Conservation (phyloP, 352 stramenopile genomes). For the Thraustotheca clavata region DNA sequence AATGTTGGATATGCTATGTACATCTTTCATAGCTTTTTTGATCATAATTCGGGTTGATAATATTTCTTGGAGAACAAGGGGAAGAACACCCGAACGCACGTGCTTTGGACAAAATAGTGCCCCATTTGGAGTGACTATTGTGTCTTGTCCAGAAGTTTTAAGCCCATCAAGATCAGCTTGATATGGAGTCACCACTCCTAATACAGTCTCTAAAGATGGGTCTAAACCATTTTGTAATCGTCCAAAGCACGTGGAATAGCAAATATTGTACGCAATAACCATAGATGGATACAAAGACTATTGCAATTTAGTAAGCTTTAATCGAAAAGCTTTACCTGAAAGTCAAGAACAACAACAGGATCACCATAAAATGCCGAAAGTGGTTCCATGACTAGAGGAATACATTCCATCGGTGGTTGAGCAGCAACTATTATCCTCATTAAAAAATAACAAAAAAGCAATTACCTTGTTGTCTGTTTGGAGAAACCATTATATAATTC, state of each 20-base stretch:
- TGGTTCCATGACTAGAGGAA: constrained; percentile 94
- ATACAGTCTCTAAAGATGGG: constrained; percentile 45
- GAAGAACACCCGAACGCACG: constrained; percentile 92
- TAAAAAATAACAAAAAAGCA: not conserved
- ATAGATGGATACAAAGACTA: constrained; percentile 99
- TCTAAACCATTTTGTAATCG: constrained; percentile 80
- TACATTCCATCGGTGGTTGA: constrained; percentile 88
- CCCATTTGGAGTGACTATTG: constrained; percentile 89
- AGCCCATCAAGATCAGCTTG: constrained; percentile 35
- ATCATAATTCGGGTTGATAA: constrained; percentile 96
- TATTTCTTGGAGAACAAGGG: constrained; percentile 94
- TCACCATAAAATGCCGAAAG: constrained; percentile 94
- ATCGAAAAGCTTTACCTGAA: constrained; percentile 56
- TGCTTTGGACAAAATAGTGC: constrained; percentile 91
- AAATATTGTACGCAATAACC: constrained; percentile 99
- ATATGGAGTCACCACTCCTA: constrained; percentile 55
- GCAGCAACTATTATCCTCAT: constrained; percentile 40
- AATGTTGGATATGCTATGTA: constrained; percentile 60
- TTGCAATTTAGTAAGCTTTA: not conserved
- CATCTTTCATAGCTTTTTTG: constrained; percentile 93
- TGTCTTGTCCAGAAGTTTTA: constrained; percentile 34
- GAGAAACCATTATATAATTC: constrained; percentile 81
- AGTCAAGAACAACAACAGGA: constrained; percentile 98
- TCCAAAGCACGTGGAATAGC: constrained; percentile 95
- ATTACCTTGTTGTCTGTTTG: constrained; percentile 44